phyloP scores from a whole-genome alignment of 2,329 filamentous ascomycete genomes.

The Harringtonia aguacate region DNA sequence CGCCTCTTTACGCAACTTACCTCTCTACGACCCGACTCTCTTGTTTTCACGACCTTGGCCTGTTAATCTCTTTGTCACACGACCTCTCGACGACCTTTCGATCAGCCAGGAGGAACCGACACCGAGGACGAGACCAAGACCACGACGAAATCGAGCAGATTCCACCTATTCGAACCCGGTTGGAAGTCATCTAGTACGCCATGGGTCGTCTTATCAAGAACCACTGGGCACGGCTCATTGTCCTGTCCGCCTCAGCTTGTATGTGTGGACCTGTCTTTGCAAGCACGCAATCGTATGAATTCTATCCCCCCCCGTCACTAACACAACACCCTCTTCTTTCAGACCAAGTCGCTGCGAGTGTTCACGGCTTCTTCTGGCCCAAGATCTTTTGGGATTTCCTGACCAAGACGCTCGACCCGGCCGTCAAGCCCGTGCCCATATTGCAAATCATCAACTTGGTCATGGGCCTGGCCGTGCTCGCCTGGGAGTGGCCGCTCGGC shows the following conservation, averaged over 20 bases:
- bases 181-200: conserved; percentile 14
- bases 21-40: conserved; percentile 2
- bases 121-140: conserved; percentile 4
- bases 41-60: neutral
- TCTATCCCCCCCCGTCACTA: no score
- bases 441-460: conserved; percentile 86
- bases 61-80: no score
- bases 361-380: conserved; percentile 94
- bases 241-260: conserved; percentile 75
- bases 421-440: conserved; percentile 77
- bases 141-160: neutral
- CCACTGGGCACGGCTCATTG: conserved; percentile 92
- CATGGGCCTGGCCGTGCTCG: conserved; percentile 65
- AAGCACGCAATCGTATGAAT: no score
- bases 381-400: conserved; percentile 98
- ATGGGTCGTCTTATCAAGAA: conserved; percentile 99
- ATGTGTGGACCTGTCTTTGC: conserved; percentile 20
- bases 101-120: neutral
- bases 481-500: conserved; percentile 83
- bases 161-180: neutral
- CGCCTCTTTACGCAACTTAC: conserved; percentile 8
- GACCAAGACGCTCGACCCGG: conserved; percentile 77
- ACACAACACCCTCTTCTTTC: conserved; percentile 11
- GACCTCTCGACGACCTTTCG: no score
- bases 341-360: conserved; percentile 79